These are phyloP conservation scores for Fusarium paranaense DNA, from an alignment of 2,329 filamentous ascomycete genomes.

Conservation along the genomic window DNA sequence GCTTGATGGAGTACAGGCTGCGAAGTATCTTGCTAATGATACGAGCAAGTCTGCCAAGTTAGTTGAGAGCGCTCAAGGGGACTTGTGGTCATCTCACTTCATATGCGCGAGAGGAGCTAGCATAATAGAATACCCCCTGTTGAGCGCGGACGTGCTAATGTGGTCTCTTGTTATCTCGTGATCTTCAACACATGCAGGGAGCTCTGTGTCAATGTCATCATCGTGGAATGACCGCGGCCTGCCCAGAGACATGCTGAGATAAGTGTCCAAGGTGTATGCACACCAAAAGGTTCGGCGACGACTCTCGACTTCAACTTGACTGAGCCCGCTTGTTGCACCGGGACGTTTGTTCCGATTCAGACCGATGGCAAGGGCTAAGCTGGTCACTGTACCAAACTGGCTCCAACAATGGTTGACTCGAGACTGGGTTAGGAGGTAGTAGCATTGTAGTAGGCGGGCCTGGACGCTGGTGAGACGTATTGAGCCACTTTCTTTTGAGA, in stretches of 20 bases:
- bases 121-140: constrained; percentile 44
- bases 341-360: constrained; percentile 34
- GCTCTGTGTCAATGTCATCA: constrained; percentile 42
- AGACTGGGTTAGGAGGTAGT: constrained; percentile 57
- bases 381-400: constrained; percentile 56
- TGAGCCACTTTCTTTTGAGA: constrained; percentile 53
- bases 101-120: constrained; percentile 51
- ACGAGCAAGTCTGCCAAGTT: constrained; percentile 44
- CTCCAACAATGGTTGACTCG: constrained; percentile 62
- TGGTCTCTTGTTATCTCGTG: constrained; percentile 31
- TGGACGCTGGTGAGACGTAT: constrained; percentile 55
- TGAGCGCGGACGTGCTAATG: constrained; percentile 15
- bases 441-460: constrained; percentile 56
- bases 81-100: constrained; percentile 38
- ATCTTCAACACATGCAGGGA: constrained; percentile 40
- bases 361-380: constrained; percentile 53
- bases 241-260: constrained; percentile 39
- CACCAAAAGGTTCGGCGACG: constrained; percentile 43
- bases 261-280: constrained; percentile 40
- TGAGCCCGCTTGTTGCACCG: constrained; percentile 22
- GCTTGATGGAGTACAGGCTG: constrained; percentile 51
- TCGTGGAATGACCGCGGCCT: constrained; percentile 41
- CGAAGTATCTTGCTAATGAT: constrained; percentile 52
- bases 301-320: constrained; percentile 36
- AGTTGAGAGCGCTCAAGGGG: background rate